Evolutionary conservation across 1,284 basidiomycete species (phyloP).

Genomic region (Fomes fomentarius): DNA sequence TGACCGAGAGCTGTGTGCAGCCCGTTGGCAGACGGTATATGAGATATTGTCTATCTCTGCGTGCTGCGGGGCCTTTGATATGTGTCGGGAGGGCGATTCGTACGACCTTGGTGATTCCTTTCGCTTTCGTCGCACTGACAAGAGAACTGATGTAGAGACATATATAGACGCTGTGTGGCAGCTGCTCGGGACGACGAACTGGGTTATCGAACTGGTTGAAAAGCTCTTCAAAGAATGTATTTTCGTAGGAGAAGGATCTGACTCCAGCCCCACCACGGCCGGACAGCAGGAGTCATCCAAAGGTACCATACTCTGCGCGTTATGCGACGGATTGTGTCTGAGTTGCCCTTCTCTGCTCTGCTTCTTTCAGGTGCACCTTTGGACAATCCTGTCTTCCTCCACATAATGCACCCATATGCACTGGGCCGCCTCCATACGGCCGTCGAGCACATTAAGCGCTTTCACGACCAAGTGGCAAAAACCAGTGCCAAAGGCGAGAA

Average conservation of each 20-base stretch:
- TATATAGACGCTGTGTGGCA: slow-evolving; percentile 70
- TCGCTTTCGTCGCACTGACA: neutral
- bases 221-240: slow-evolving; percentile 67
- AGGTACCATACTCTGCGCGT: neutral
- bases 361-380: slow-evolving; percentile 5
- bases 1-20: slow-evolving; percentile 44
- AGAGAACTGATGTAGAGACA: slow-evolving; percentile 1
- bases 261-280: neutral
- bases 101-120: slow-evolving; percentile 64
- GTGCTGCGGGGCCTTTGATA: slow-evolving; percentile 63
- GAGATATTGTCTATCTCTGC: slow-evolving; percentile 66
- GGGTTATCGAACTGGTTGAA: slow-evolving; percentile 65
- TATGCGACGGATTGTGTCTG: neutral
- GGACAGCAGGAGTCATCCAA: neutral
- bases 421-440: slow-evolving; percentile 52
- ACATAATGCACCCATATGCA: slow-evolving; percentile 62
- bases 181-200: slow-evolving; percentile 59
- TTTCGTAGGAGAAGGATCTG: slow-evolving; percentile 37
- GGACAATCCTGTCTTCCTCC: slow-evolving; percentile 47
- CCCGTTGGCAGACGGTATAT: slow-evolving; percentile 57
- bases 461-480: slow-evolving; percentile 53
- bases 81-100: slow-evolving; percentile 60
- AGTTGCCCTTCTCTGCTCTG: neutral
- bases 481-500: slow-evolving; percentile 59
- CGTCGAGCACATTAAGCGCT: slow-evolving; percentile 57